Percentiles rank a stretch among this genome's conserved stretches.
These are phyloP conservation scores for Arctostaphylos glauca DNA, from an alignment of 148 eudicot species.

Conservation along the genomic window DNA sequence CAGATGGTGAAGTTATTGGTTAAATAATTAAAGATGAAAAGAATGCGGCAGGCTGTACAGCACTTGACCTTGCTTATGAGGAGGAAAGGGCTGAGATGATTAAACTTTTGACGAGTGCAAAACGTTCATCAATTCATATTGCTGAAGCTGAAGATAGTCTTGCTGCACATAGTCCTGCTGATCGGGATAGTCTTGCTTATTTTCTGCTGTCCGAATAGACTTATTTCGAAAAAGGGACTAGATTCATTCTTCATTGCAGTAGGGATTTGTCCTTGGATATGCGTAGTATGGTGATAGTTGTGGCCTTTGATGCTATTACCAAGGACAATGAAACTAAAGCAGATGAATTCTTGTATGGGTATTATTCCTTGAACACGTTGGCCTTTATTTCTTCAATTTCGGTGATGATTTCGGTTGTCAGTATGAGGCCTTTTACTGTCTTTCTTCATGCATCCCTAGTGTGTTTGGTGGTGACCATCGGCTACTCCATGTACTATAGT, in stretches of 20 bases:
- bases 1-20: background rate
- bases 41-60: background rate
- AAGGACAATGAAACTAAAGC: no score
- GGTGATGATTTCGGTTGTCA: background rate
- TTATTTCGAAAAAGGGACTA: background rate
- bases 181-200: background rate
- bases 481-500: background rate
- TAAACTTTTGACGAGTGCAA: background rate
- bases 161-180: no score
- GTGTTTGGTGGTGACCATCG: background rate
- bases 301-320: background rate
- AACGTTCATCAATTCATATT: no score
- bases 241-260: background rate
- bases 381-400: background rate
- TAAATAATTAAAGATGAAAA: background rate
- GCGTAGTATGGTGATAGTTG: conserved; percentile 1
- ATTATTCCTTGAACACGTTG: background rate
- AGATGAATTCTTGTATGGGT: no score
- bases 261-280: background rate
- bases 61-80: background rate
- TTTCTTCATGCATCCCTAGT: background rate
- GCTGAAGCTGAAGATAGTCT: no score
- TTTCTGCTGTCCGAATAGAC: background rate
- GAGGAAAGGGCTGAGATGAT: background rate
- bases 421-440: background rate